Evolutionary conservation across 768 basidiomycete species (phyloP).

Genomic region (Pisolithus sp.): DNA sequence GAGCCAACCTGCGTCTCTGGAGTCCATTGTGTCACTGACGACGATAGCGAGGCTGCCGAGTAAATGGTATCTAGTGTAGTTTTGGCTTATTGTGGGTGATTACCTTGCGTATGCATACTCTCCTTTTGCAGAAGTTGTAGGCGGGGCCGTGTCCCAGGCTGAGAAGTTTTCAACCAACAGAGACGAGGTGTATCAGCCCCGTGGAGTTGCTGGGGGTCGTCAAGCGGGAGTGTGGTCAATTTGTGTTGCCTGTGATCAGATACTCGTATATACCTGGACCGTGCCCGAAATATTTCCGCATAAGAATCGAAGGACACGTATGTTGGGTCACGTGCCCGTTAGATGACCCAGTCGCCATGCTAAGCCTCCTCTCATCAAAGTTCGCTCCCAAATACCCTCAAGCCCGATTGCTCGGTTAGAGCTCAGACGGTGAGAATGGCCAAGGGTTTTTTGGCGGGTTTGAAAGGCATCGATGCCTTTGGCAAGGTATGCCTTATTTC

Average conservation of each 20-base stretch:
- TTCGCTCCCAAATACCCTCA: slow-evolving; percentile 5
- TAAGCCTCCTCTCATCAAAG: background rate
- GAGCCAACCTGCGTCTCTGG: background rate
- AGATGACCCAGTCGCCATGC: background rate
- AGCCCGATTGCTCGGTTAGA: slow-evolving; percentile 12
- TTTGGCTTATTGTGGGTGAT: no score
- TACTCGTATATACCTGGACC: no score
- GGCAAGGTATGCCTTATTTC: slow-evolving; percentile 66
- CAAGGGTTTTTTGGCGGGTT: slow-evolving; percentile 65
- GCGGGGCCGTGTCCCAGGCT: no score
- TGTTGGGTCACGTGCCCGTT: slow-evolving; percentile 20
- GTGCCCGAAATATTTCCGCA: background rate
- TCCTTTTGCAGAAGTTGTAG: no score
- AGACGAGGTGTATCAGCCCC: no score
- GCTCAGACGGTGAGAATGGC: slow-evolving; percentile 45
- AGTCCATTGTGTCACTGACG: background rate
- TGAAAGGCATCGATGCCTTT: slow-evolving; percentile 97
- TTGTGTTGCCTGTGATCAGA: no score
- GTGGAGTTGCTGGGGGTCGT: no score
- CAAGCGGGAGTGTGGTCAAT: no score
- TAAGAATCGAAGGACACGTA: slow-evolving; percentile 18
- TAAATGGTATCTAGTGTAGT: no score
- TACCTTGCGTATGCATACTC: no score
- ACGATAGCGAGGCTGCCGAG: no score
- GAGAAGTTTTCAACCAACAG: no score